Percentiles rank a stretch among this genome's conserved stretches.
These are phyloP conservation scores for Pseudogymnoascus sp. DNA, from an alignment of 2,329 filamentous ascomycete genomes.

Conservation along the genomic window DNA sequence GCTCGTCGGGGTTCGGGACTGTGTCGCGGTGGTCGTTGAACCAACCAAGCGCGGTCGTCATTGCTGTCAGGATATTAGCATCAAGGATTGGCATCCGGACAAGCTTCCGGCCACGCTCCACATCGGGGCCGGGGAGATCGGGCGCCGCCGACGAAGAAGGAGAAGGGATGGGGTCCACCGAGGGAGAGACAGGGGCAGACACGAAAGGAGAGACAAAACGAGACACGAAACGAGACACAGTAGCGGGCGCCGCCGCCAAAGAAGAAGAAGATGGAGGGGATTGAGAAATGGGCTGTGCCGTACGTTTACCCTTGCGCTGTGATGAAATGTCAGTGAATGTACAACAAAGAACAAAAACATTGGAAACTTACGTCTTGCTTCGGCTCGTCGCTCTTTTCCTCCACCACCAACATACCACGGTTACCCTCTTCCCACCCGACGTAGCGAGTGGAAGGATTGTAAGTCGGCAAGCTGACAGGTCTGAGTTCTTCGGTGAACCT, in stretches of 20 bases:
- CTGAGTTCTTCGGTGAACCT: slow-evolving; percentile 1
- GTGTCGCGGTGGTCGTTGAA: neutral
- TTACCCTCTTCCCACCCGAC: neutral
- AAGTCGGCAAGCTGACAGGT: neutral
- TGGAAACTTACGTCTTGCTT: neutral
- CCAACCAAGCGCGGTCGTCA: neutral
- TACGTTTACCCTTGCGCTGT: neutral
- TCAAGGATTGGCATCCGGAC: neutral
- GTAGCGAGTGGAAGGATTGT: neutral
- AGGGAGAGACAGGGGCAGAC: neutral
- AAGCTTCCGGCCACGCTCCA: neutral
- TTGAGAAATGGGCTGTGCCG: neutral
- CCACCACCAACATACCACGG: neutral
- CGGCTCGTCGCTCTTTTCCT: neutral
- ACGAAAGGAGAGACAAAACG: neutral
- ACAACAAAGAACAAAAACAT: neutral
- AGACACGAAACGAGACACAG: no score
- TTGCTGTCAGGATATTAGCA: neutral
- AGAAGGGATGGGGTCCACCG: neutral
- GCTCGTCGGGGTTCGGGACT: neutral
- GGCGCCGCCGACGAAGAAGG: neutral
- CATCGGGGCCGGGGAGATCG: neutral
- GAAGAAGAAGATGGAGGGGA: neutral
- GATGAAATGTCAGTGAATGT: neutral
- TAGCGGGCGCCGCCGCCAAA: neutral